Evolutionary conservation across 225 moss, liverwort and hornwort species (phyloP).

Genomic region (Polytrichum commune): DNA sequence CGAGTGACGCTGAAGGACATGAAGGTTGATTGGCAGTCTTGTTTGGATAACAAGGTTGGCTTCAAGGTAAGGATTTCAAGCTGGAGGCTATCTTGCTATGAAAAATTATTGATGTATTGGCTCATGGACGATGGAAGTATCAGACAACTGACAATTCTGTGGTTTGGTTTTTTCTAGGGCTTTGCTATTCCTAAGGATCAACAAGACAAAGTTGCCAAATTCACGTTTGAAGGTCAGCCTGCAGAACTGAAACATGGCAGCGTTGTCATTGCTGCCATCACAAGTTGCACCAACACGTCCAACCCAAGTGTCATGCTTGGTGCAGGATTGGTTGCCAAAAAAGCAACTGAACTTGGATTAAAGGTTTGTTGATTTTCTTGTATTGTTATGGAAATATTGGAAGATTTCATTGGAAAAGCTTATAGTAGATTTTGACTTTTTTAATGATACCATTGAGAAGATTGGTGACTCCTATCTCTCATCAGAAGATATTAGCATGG

Average conservation of each 20-base stretch:
- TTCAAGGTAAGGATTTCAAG: conserved; percentile 63
- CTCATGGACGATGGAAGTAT: too few relatives aligned
- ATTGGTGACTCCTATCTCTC: too few relatives aligned
- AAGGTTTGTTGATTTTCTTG: conserved; percentile 33
- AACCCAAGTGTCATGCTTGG: conserved; percentile 97
- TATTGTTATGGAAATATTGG: too few relatives aligned
- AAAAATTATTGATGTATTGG: too few relatives aligned
- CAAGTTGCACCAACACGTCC: conserved; percentile 98
- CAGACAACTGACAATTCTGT: neutral
- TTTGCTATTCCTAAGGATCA: conserved; percentile 88
- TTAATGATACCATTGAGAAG: too few relatives aligned
- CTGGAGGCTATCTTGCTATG: neutral
- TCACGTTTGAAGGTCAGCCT: conserved; percentile 59
- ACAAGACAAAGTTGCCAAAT: conserved; percentile 68
- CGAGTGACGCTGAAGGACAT: conserved; percentile 81
- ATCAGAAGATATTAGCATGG: too few relatives aligned
- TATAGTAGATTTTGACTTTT: too few relatives aligned
- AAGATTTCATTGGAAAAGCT: too few relatives aligned
- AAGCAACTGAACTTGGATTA: conserved; percentile 77
- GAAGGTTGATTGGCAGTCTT: conserved; percentile 90
- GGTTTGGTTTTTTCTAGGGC: conserved; percentile 40
- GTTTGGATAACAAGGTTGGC: conserved; percentile 90
- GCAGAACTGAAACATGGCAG: conserved; percentile 88
- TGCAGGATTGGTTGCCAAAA: conserved; percentile 93
- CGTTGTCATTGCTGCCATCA: conserved; percentile 93